phyloP scores from a whole-genome alignment of 306 rosid species.

The Lathyrus oleraceus region DNA sequence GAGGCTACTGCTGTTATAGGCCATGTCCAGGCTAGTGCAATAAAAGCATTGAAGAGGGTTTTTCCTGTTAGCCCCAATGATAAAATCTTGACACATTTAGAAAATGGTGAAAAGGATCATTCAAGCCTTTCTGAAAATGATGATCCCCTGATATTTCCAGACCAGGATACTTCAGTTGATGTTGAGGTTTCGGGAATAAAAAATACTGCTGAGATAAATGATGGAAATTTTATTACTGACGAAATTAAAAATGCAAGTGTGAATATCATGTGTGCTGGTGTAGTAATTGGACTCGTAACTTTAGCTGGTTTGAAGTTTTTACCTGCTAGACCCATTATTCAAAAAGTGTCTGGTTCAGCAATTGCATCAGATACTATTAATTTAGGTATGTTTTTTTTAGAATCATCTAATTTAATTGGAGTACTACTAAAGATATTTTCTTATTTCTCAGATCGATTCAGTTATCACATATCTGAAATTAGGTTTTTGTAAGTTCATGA shows the following conservation, averaged over 20 bases:
- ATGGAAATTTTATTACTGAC: conserved; percentile 56
- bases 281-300: conserved; percentile 77
- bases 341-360: conserved; percentile 48
- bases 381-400: conserved; percentile 55
- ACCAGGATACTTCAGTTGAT: conserved; percentile 45
- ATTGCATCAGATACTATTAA: conserved; percentile 48
- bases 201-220: conserved; percentile 38
- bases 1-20: conserved; percentile 94
- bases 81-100: conserved; percentile 44
- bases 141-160: conserved; percentile 45
- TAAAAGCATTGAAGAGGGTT: conserved; percentile 80
- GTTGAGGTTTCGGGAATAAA: conserved; percentile 51
- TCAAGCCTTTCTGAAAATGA: conserved; percentile 48
- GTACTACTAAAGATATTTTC: neutral
- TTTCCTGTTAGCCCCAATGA: conserved; percentile 65
- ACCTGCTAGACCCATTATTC: conserved; percentile 53
- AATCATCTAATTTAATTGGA: conserved; percentile 15
- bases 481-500: conserved; percentile 23
- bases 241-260: conserved; percentile 73
- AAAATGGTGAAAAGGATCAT: conserved; percentile 49
- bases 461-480: conserved; percentile 6
- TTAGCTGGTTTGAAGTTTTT: conserved; percentile 67
- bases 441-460: conserved; percentile 13
- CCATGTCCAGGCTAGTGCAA: conserved; percentile 79
- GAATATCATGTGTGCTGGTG: conserved; percentile 88